Base-by-base conservation (phyloP, 257 asterid genomes). In the Solanum peruvianum region DNA sequence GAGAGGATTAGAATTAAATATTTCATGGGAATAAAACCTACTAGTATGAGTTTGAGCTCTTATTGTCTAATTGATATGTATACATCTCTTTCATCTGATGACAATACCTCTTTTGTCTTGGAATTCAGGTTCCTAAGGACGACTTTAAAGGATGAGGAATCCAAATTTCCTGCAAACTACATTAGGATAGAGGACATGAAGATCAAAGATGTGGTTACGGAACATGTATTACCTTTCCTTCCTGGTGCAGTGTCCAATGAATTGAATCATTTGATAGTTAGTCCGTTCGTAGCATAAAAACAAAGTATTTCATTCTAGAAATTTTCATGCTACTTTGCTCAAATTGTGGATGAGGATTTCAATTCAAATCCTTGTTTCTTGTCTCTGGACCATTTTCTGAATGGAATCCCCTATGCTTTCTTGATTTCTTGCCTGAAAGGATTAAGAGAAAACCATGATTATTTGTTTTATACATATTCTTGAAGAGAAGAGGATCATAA, bases 181-280 rank as follows among this genome's bases (percentile, higher is more conserved):
- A 25, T 35, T 44, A 13, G 25, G 31, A 42, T 11, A 42, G 3
- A 2, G 11, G 45, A 42, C 45, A 9, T 42, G 3, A 3, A 42
- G 4, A 42, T 93, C 20, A 87, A 89, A 73, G 89, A 88, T 35
- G n/a, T 87, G 10, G 91, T 89, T 7, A 88, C 77, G 25, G 73
- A 70, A 0, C 58, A 37, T 75, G 86, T 88, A 75, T 90, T 93
- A 41, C 94, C 91, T 27, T 82, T 77, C 39, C 94, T 93, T 35
- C 93, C 93, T 12, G 93, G 94, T 3, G 56, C 86, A 3, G 93
- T 93, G 21, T 90, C 94, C 9, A 91, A 71, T 83, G 92, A 90
- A 60, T 93, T 93, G 93, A 87, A 90, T 67, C 52, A 27, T 13
- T 58, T 93, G 90, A 87, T 91, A 35, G 87, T 20, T 21, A 62